Base-by-base conservation (phyloP, 2,329 filamentous ascomycete species). In the Fusarium longipes region DNA sequence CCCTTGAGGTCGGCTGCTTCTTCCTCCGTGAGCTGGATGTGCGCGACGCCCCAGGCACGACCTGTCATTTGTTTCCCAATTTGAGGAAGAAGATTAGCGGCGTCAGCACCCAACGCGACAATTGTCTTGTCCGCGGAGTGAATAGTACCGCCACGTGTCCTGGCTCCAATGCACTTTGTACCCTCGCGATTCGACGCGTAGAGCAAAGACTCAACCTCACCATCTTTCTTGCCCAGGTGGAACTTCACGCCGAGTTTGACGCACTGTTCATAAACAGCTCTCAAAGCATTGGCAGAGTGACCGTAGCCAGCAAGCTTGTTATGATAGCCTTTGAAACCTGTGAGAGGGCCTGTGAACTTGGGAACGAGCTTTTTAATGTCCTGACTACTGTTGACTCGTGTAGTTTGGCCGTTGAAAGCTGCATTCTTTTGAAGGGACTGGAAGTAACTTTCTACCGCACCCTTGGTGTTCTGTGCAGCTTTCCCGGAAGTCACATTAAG, bases 41-140 rank as follows among this genome's bases (percentile, higher is more conserved):
- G 64, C 0, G 64, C 64, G 8, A 67, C 64, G 2, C 64, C 64
- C 64, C 64, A 67, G 1, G 58, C 60, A 2, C 64, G 44, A 8
- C 64, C 64, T 0, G 64, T 67, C 64, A 68, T 67, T 3, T 68
- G 64, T 2, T 65, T 67, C 10, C 64, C 64, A 3, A 67, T 64
- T 0, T 48, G 40, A 1, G 64, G 64, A 4, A 67, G 38, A 0
- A 67, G 18, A 1, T 68, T 65, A 5, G 64, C 44, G 0, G 64
- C 64, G 3, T 65, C 59, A 1, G 64, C 64, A 1, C 64, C 64
- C 3, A 67, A 1, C 1, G 64, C 64, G 8, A 67, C 39, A 3
- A 67, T 49, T 0, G 59, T 67, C 40, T 65, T 67, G 6, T 67
- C 64, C 6, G 64, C 64, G 6, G 50, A 20, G 8, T 67, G 44